Conservation (phyloP, 352 stramenopile species). For the Phytophthora pisi region DNA sequence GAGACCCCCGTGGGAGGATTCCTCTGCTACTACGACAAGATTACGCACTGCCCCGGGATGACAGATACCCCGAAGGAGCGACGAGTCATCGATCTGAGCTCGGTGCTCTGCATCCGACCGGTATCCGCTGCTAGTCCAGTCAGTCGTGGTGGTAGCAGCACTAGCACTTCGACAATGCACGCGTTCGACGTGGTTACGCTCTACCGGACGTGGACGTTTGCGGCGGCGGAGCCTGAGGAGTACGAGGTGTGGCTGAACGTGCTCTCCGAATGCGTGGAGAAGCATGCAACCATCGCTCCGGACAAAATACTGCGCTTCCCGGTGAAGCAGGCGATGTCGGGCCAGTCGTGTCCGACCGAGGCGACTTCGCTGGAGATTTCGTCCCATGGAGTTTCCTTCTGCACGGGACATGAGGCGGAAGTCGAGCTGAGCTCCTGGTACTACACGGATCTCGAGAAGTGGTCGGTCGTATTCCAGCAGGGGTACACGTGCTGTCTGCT, state of each 20-base stretch:
- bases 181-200: constrained; percentile 78
- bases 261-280: constrained; percentile 59
- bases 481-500: constrained; percentile 64
- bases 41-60: constrained; percentile 62
- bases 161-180: constrained; percentile 12
- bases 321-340: constrained; percentile 49
- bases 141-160: background rate
- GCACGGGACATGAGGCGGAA: constrained; percentile 45
- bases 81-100: constrained; percentile 69
- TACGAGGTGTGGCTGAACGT: constrained; percentile 70
- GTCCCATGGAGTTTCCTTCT: constrained; percentile 61
- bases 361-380: constrained; percentile 62
- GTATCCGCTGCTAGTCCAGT: constrained; percentile 36
- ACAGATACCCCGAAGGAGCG: constrained; percentile 59
- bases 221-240: constrained; percentile 44
- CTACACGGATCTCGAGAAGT: constrained; percentile 82
- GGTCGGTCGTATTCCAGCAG: constrained; percentile 67
- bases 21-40: constrained; percentile 79
- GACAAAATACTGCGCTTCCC: constrained; percentile 57
- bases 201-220: constrained; percentile 81
- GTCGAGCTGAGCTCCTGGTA: constrained; percentile 73
- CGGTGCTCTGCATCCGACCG: constrained; percentile 67
- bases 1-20: constrained; percentile 70
- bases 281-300: constrained; percentile 54
- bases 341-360: constrained; percentile 46